Evolutionary conservation across 768 basidiomycete genomes (phyloP), one percentile per base, ranked within the genome.

Genomic region (Coprinopsis marcescibilis): DNA sequence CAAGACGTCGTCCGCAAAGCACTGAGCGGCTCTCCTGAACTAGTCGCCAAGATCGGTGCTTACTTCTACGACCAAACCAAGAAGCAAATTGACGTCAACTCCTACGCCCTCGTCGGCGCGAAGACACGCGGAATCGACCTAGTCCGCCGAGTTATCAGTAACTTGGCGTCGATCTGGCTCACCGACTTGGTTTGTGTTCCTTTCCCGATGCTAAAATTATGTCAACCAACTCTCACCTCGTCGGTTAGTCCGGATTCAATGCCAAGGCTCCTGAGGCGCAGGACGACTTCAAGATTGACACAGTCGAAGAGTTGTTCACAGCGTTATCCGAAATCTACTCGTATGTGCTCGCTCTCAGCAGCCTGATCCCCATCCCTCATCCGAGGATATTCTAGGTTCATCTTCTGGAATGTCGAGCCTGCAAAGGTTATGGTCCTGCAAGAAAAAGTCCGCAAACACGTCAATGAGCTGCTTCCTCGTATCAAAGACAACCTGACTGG

Each of bases 391-490:
- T 15, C 3, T 52, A 89, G 87, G 33, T 89, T 76, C 59, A 66
- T 91, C 49, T 91, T 90, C 78, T 72, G 89, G 26, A 79, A 89
- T 43, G 67, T 79, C 17, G 84, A 85, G 43, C 57, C 75, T 1
- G 68, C 76, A 1, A 77, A 79, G 54, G 62, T 79, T 23, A 75
- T 83, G 74, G 68, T 74, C 17, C 57, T 80, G 19, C 70, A 76
- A 52, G 63, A 69, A 36, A 76, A 71, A 47, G 77, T 77, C 4
- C 71, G 73, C 45, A 65, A 59, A 2, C 67, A 85, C 40, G 63
- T 87, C 8, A 66, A 75, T 20, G 67, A 75, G 26, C 65, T 91
- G 20, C 62, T 78, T 15, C 58, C 60, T 1, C 69, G 75, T 45
- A 87, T 91, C 65, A 83, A 77, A 57, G 52, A 56, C 7, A 61